phyloP scores from a whole-genome alignment of 305 asterid species.

The Fraxinus floribunda region DNA sequence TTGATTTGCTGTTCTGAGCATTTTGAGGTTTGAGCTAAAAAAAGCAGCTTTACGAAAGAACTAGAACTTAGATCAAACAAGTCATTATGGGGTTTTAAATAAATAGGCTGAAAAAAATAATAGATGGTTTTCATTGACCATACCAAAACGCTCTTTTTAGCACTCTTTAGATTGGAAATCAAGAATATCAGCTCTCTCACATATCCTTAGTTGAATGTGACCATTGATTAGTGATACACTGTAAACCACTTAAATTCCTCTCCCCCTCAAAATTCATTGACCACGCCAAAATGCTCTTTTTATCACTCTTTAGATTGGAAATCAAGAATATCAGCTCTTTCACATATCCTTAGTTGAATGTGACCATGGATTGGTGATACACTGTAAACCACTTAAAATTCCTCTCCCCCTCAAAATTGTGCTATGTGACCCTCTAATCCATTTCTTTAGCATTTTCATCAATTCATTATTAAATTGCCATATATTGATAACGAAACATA shows the following conservation, averaged over 20 bases:
- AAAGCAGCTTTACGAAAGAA: neutral
- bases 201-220: neutral
- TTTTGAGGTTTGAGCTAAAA: neutral
- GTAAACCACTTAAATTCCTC: neutral
- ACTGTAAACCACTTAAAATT: neutral
- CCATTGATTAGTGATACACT: neutral
- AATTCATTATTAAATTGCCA: neutral
- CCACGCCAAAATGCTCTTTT: neutral
- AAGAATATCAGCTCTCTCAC: neutral
- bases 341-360: neutral
- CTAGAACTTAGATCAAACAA: neutral
- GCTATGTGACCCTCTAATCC: neutral
- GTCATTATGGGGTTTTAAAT: neutral
- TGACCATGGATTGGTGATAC: neutral
- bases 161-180: neutral
- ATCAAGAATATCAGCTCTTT: neutral
- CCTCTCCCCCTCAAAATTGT: neutral
- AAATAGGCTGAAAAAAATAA: neutral
- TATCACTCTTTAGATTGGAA: neutral
- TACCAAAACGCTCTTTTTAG: neutral
- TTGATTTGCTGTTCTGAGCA: neutral
- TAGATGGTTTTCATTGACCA: neutral
- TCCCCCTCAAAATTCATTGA: neutral
- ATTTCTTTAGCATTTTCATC: neutral
- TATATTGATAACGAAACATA: neutral